Evolutionary conservation across 2,329 filamentous ascomycete genomes (phyloP), one percentile per base, ranked within the genome.

Genomic region (Sporothrix globosa): DNA sequence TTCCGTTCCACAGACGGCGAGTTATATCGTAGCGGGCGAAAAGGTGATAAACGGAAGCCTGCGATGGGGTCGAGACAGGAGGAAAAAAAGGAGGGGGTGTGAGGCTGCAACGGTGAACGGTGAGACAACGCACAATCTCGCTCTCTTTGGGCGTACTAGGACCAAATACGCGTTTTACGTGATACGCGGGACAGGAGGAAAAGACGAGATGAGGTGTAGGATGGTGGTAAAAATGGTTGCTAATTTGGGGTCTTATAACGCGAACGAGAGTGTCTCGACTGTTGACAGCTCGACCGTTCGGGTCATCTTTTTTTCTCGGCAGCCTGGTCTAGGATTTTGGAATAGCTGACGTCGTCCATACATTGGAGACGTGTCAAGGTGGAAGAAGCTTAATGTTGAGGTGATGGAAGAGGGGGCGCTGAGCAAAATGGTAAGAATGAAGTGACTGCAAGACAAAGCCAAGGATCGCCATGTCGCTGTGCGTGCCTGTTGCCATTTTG

Each of bases 131-230:
- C 56, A 21, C 56, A 60, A 17, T 46, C 41, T 46, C 41, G 41
- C 41, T 46, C 41, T 46, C 56, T 34, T 30, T 58, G 30, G 54
- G 54, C 54, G 54, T 58, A 10, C 52, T 54, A 27, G 24, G 41
- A 17, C 27, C 14, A 6, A 68, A 68, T 56, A 68, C 66, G 66
- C 66, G 66, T 68, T 56, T 68, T 68, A 68, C 66, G 66, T 68
- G 52, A 68, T 68, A 68, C 66, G 66, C 19, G 54, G 19, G 56
- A 2, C 30, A 13, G 19, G 56, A 41, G 4, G 34, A 60, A 60
- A 19, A 60, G 34, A 41, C 19, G 34, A 60, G 17, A 41, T 39
- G 41, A 10, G 34, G 21, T 5, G n/a, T 39, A 21, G 34, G 19
- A 41, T 21, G 56, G 50, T 34, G 34, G 34, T 34, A 30, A 11